A percentile compares a stretch with the other conserved stretches of the same genome.
Evolutionary conservation across 2,329 filamentous ascomycete species (phyloP).

Genomic region (Epicoccum sorghinum): DNA sequence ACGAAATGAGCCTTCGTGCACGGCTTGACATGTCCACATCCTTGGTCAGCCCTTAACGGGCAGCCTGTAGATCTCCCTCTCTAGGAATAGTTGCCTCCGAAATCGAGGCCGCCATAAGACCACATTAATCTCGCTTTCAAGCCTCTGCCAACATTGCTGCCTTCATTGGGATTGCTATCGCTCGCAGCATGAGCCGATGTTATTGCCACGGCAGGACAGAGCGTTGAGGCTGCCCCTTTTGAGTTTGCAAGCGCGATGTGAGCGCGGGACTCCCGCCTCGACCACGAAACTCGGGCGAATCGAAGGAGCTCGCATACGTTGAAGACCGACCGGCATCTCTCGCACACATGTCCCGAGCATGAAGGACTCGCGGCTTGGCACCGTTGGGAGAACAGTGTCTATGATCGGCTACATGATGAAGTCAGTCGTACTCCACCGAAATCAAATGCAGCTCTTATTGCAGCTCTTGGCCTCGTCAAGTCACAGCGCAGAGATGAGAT

Average conservation of each 20-base stretch:
- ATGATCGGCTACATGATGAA: constrained; percentile 8
- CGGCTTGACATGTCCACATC: constrained; percentile 26
- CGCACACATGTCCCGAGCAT: constrained; percentile 20
- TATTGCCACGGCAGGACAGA: constrained; percentile 5
- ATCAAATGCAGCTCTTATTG: neutral
- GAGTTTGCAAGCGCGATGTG: constrained; percentile 15
- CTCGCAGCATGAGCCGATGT: neutral
- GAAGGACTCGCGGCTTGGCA: constrained; percentile 19
- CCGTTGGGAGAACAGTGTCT: constrained; percentile 9
- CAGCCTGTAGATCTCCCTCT: constrained; percentile 27
- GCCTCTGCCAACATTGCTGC: constrained; percentile 9
- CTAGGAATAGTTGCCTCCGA: constrained; percentile 16
- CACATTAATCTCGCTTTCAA: constrained; percentile 20
- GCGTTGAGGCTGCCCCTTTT: constrained; percentile 14
- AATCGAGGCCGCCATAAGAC: constrained; percentile 21
- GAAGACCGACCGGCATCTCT: constrained; percentile 21
- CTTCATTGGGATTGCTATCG: constrained; percentile 11
- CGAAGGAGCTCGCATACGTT: constrained; percentile 5
- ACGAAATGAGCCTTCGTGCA: constrained; percentile 27
- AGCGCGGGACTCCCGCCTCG: constrained; percentile 19
- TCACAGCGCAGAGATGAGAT: neutral
- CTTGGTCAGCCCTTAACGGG: constrained; percentile 28
- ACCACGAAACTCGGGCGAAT: constrained; percentile 2
- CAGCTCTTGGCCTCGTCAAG: neutral
- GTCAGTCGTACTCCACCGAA: constrained; percentile 5